Base-by-base conservation (phyloP, 306 rosid genomes). In the Medicago lupulina region DNA sequence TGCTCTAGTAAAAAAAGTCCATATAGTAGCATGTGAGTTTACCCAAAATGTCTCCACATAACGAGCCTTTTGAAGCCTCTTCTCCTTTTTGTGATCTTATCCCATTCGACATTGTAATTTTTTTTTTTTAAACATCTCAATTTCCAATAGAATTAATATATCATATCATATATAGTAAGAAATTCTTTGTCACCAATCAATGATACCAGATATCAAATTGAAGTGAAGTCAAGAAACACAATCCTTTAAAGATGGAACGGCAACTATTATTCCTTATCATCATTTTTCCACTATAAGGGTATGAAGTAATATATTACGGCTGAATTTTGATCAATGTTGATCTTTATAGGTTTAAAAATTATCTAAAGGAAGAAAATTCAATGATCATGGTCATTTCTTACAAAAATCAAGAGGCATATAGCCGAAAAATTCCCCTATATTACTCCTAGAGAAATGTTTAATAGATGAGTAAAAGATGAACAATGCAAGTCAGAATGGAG, bases 401-500 rank as follows among this genome's bases (percentile, higher is more conserved):
- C 61, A 28, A 41, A 17, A 41, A 66, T 34, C 4, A 17, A 78
- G 47, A 53, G 65, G 16, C 49, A 76, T 17, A 11, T 9, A 70
- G 71, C 73, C 71, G 55, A 53, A 39, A 65, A 71, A 28, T 47
- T 60, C 40, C 75, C 76, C 61, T 55, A 69, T 70, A 79, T 78
- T 78, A 51, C 80, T 79, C 78, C 79, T 54, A 28, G 44, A 77
- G 49, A 50, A 19, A 73, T 61, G 5, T 51, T 21, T n/a, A 23
- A 59, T 72, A 47, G n/a, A 58, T 14, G 6, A 25, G 57, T 67
- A 43, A 49, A 68, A 60, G 41, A 63, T 55, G 14, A 44, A 75
- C 43, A 75, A 58, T 67, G 51, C 8, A 41, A 70, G 79, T 79
- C 86, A 79, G 79, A 79, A 57, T 9, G 0, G 39, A 79, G 83